These are phyloP conservation scores for Schoenoplectus tabernaemontani DNA, from an alignment of 202 grass and related monocot species.

Conservation along the genomic window DNA sequence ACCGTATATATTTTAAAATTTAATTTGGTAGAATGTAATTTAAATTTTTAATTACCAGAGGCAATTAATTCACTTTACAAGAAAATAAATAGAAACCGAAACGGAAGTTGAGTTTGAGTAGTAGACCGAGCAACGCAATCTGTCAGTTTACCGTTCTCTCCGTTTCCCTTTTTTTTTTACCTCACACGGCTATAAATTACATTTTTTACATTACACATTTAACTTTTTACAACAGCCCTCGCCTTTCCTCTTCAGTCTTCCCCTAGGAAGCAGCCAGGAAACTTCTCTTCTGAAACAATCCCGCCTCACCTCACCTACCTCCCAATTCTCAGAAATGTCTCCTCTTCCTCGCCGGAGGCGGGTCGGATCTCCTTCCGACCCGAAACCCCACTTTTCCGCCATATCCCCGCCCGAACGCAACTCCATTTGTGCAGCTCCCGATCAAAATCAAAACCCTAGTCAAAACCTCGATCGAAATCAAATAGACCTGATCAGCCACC, in stretches of 20 bases:
- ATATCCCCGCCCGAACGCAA: background rate
- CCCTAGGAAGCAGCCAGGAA: background rate
- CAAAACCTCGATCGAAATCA: background rate
- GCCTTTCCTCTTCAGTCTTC: background rate
- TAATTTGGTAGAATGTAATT: too few species aligned
- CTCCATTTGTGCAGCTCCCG: background rate
- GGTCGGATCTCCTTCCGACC: background rate
- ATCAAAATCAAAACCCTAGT: background rate
- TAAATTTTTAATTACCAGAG: too few species aligned
- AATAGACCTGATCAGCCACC: constrained; percentile 31
- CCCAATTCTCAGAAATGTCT: background rate
- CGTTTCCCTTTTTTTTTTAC: too few species aligned
- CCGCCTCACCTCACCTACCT: background rate
- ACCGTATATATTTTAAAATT: too few species aligned
- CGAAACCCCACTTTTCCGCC: background rate
- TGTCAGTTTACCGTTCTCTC: too few species aligned
- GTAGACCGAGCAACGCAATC: too few species aligned
- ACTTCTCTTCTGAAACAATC: background rate
- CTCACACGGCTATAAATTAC: too few species aligned
- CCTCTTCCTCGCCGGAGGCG: background rate
- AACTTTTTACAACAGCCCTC: background rate
- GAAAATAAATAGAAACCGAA: too few species aligned
- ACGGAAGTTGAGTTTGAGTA: too few species aligned
- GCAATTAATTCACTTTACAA: too few species aligned
- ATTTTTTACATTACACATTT: too few species aligned